These are phyloP conservation scores for Cynara cardunculus DNA, from an alignment of 129 eudicot species.

Conservation along the genomic window DNA sequence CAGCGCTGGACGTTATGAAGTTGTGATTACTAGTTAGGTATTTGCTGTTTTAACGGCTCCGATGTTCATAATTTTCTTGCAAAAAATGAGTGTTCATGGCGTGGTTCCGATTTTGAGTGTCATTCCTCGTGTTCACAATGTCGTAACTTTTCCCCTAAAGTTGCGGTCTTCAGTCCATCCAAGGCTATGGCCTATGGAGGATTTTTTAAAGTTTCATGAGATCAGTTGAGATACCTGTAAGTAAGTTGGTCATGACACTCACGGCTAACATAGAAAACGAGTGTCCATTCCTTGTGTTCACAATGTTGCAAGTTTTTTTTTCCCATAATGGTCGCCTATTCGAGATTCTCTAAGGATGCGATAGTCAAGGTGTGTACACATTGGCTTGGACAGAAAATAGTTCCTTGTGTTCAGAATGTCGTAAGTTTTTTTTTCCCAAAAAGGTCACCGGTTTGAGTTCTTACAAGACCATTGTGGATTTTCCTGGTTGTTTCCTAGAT, in stretches of 20 bases:
- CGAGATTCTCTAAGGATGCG: too few relatives aligned
- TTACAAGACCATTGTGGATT: too few relatives aligned
- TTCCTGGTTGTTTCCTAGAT: too few relatives aligned
- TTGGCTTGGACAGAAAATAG: too few relatives aligned
- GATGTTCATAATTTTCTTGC: slow-evolving; percentile 4
- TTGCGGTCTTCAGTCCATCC: neutral
- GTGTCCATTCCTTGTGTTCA: neutral
- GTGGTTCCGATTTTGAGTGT: neutral
- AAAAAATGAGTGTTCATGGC: neutral
- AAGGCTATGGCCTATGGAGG: neutral
- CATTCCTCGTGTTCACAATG: neutral
- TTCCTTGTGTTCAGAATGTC: neutral
- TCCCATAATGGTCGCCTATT: too few relatives aligned
- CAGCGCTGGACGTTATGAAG: neutral
- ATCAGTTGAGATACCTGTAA: too few relatives aligned
- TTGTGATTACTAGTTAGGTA: slow-evolving; percentile 13
- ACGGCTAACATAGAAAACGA: too few relatives aligned
- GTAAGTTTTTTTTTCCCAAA: too few relatives aligned
- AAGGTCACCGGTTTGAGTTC: too few relatives aligned
- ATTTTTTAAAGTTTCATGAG: too few relatives aligned
- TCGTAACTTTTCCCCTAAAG: neutral
- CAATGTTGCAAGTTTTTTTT: neutral
- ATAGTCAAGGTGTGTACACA: too few relatives aligned
- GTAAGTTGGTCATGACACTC: too few relatives aligned
- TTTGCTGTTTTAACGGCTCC: slow-evolving; percentile 2